A percentile compares a stretch with the other conserved stretches of the same genome.
These are phyloP conservation scores for Pichia heedii DNA, from an alignment of 805 yeast species.

Conservation along the genomic window DNA sequence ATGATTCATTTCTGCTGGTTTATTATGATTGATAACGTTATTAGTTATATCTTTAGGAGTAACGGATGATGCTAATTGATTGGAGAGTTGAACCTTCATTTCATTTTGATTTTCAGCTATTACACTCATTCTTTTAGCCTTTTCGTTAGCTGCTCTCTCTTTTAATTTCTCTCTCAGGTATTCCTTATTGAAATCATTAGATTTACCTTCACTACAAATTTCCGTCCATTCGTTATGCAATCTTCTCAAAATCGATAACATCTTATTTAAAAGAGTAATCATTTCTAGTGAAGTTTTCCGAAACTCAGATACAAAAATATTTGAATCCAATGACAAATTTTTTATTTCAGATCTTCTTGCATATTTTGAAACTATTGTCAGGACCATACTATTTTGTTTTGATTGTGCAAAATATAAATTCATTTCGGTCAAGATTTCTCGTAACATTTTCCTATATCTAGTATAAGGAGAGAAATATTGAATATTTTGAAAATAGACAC, in stretches of 20 bases:
- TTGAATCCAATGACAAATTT: conserved; percentile 4
- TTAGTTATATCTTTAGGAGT: neutral
- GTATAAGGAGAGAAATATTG: conserved; percentile 34
- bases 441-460: conserved; percentile 19
- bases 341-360: conserved; percentile 29
- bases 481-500: conserved; percentile 36
- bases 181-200: conserved; percentile 34
- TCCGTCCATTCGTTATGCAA: conserved; percentile 33
- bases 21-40: too few species aligned
- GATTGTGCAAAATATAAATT: conserved; percentile 28
- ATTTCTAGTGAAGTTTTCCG: conserved; percentile 36
- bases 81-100: neutral
- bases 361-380: conserved; percentile 39
- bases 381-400: conserved; percentile 40
- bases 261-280: conserved; percentile 22
- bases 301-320: conserved; percentile 23
- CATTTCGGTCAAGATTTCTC: conserved; percentile 17
- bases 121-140: conserved; percentile 2
- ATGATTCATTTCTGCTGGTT: too few species aligned
- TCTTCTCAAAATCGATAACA: conserved; percentile 25
- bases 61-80: neutral
- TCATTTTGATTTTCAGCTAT: conserved; percentile 3
- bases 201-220: conserved; percentile 26
- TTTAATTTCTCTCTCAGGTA: conserved; percentile 19
- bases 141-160: conserved; percentile 14